Evolutionary conservation across 371 early-diverging fungal genomes (phyloP), one percentile per base, ranked within the genome.

Genomic region (Apophysomyces trapeziformis): DNA sequence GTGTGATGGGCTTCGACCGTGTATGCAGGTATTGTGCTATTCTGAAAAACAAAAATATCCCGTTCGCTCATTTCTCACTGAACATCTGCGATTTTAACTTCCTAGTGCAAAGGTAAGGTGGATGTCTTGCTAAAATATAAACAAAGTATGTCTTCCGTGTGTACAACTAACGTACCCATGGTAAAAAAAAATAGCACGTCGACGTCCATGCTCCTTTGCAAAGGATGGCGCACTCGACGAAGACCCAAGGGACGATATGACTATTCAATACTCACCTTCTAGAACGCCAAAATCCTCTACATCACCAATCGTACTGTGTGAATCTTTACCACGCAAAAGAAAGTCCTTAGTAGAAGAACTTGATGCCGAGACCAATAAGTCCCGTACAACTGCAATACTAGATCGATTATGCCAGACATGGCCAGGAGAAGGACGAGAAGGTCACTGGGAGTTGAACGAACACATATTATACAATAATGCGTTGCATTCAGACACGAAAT

Each of bases 1-100:
- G 83, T 83, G 83, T 32, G 83, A 83, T 75, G 83, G 83, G 26
- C 57, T 83, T 12, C 83, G 77, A 13, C 83, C 83, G 18, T 83
- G 83, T 71, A 83, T 83, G 83, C 83, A 83, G 83, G 83, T 83
- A 78, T 4, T 3, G 44, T 13, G 9, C 38, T 21, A 16, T 47
- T 36, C 38, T 21, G 8, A 26, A 38, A 60, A 60, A 26, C 2
- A 26, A 26, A 26, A 26, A 2, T 26, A 26, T 26, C 2, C 32
- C 3, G 32, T 26, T 26, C 32, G 32, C 32, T 26, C 32, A 26
- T 26, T 26, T 26, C 2, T 26, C 32, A 26, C 32, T 26, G 32
- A 26, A 26, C 32, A 26, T 26, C 32, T 26, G 32, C 2, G 16
- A 58, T 12, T 62, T 66, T 39, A 39, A 21, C 36, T 16, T 50